Evolutionary conservation across 345 rosid species (phyloP), one percentile per base, ranked within the genome.

Genomic region (Brassica juncea): DNA sequence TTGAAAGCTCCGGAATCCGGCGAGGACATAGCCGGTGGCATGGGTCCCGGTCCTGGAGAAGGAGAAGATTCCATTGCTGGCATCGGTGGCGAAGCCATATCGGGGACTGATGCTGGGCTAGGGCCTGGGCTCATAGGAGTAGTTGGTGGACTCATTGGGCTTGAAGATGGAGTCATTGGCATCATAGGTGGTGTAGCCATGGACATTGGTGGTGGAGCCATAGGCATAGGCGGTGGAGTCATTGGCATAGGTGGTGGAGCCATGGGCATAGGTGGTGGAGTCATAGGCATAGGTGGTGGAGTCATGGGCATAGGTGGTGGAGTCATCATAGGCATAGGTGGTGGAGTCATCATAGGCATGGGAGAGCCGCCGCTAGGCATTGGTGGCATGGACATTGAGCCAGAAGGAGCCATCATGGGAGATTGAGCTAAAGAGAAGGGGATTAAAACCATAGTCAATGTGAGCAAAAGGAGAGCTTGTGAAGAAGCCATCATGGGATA

Each of bases 331-430:
- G 75, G 55, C 81, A 64, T 70, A 2, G 80, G 81, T n/a, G 78
- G 72, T 79, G 82, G 82, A 58, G 77, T 15, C 82, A 67, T 79
- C 78, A 73, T 79, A 3, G 82, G 73, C 82, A 72, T 65, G 0
- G 82, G 77, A 8, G 71, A 77, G 59, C 76, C 52, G 32, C 37
- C 79, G 47, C 65, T 65, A 58, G 72, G 11, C 83, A 74, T 75
- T 2, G 83, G 83, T 1, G 83, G 76, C 80, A 80, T 80, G 15
- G 80, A 80, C 80, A 80, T 64, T 16, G 83, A 80, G 72, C 75
- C 79, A 21, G 79, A 68, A 69, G 83, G 83, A 75, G 83, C 68
- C 83, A 80, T 80, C 80, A 75, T 80, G 21, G 83, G 83, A 58
- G 80, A 54, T 44, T 80, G 83, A 70, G 83, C 76, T 64, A 70